Base-by-base conservation (phyloP, 495 filamentous ascomycete species). In the Xylaria longipes region DNA sequence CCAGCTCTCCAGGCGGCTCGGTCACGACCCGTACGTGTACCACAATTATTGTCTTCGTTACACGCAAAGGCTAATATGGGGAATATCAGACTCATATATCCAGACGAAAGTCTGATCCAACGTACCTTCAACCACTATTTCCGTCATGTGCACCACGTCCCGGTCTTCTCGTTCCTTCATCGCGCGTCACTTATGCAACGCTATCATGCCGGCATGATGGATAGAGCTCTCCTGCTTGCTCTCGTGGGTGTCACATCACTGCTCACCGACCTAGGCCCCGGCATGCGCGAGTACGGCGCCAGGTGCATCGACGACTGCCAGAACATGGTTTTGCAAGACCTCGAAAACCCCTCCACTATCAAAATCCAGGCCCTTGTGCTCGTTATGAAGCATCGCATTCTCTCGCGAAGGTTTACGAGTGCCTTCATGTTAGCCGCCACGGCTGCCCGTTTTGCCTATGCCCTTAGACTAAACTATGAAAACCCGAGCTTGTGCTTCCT, bases 111-210 rank as follows among this genome's bases (percentile, higher is more conserved):
- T 56, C 74, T 85, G 3, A 82, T 80, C 33, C 75, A 81, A 43
- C 78, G 78, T 27, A 83, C 82, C 25, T 85, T 87, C 62, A 82
- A 82, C 70, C 79, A 77, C 67, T 87, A 83, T 75, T 87, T 87
- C 76, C 81, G 82, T 14, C 80, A 86, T 50, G 80, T 87, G 50
- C 84, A 87, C 73, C 85, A 85, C 64, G 79, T 87, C 67, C 83
- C 83, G 62, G 81, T 83, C 72, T 86, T 84, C 74, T 81, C 82
- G 37, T 87, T 87, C 58, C 73, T 87, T 46, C 84, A 86, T 69
- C 83, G 84, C 2, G 83, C 85, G 1, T 87, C 84, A 0, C 81
- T 86, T 25, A 85, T 86, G 84, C 82, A 87, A 43, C 80, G 82
- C 0, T 85, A 84, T 72, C 81, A 86, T 68, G 81, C 84, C n/a